Evolutionary conservation across 1,139 yeast genomes (phyloP), one percentile per base, ranked within the genome.

Genomic region (Blastobotrys capitulatus): DNA sequence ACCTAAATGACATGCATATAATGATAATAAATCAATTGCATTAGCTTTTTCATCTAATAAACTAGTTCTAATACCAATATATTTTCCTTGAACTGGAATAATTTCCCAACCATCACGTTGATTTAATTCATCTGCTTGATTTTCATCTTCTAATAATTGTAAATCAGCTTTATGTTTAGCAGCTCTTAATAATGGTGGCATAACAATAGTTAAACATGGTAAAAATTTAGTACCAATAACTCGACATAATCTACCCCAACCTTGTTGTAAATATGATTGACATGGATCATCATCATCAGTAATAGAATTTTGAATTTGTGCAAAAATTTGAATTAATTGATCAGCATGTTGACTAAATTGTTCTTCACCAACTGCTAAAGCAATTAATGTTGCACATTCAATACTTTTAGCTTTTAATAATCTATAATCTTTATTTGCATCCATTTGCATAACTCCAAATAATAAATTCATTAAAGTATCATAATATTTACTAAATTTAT

Each of bases 71-170:
- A 92, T 89, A 22, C 97, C 98, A 62, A 94, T 82, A 62, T 86
- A 90, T 66, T 88, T 90, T 48, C 98, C 98, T 27, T 90, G 83
- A 38, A 89, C 73, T 58, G 88, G 90, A 51, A 92, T 83, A 44
- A 92, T 94, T 62, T 92, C 98, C 95, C 97, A 92, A 55, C 90
- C 96, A 46, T 90, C 96, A 60, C 87, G 86, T 60, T 82, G 83
- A 57, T 83, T 84, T 57, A 79, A 80, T 57, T 84, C 88, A 51
- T 88, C 95, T 13, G 84, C 80, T 56, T 94, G 95, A 51, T 84
- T 92, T 60, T 89, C 96, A 56, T 80, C 83, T 57, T 89, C 96
- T 49, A 92, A 78, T 49, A 92, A 72, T 38, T 94, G 83, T 51
- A 90, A 81, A 66, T 90, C 96, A 60, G 92, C 97, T 31, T 89